phyloP scores from a whole-genome alignment of 306 rosid species.

The Acmispon strigosus region DNA sequence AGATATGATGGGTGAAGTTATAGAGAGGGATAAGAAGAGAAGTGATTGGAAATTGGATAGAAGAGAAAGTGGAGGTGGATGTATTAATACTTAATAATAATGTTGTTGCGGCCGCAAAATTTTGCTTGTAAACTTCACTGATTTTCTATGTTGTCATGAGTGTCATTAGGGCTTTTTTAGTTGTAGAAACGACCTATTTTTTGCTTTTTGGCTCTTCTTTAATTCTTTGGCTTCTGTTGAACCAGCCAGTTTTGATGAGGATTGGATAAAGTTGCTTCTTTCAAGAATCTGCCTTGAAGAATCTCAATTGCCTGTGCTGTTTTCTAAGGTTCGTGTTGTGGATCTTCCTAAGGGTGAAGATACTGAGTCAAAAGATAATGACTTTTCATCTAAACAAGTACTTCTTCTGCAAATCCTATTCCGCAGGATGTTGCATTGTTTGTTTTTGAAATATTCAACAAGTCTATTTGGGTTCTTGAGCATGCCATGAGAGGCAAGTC shows the following conservation, averaged over 20 bases:
- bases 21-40: no score
- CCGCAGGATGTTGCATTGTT: conserved; percentile 35
- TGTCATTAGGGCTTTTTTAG: neutral
- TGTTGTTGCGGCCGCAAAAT: neutral
- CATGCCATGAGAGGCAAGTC: conserved; percentile 28
- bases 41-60: no score
- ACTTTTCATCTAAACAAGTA: conserved; percentile 44
- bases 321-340: conserved; percentile 27
- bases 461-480: conserved; percentile 27
- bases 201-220: neutral
- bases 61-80: no score
- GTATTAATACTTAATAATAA: no score
- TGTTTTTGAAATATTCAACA: conserved; percentile 57
- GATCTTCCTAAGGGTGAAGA: conserved; percentile 19
- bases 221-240: neutral
- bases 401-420: conserved; percentile 44
- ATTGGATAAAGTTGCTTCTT: conserved; percentile 68
- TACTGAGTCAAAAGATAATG: neutral
- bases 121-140: neutral
- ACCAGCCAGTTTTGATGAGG: conserved; percentile 63
- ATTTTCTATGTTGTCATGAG: neutral
- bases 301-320: conserved; percentile 40
- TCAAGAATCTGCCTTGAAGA: conserved; percentile 61
- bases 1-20: no score
- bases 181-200: neutral